Evolutionary conservation across 805 yeast genomes (phyloP).

Genomic region (Ogataea saltuana): DNA sequence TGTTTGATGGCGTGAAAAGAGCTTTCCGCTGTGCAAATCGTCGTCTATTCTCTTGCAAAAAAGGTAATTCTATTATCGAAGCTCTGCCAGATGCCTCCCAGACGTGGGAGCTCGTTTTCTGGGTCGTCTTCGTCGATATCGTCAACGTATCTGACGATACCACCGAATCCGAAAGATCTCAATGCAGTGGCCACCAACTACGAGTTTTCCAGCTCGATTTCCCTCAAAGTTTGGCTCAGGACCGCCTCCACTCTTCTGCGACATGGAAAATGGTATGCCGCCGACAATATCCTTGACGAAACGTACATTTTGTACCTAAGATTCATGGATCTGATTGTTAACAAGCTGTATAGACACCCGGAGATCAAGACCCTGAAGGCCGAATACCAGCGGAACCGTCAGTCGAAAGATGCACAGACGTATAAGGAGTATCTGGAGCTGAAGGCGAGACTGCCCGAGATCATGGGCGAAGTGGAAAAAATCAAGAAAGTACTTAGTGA

Average conservation of each 20-base stretch:
- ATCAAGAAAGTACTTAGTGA: conserved; percentile 30
- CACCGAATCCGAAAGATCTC: conserved; percentile 38
- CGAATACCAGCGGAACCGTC: conserved; percentile 21
- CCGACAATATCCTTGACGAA: conserved; percentile 44
- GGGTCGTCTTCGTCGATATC: conserved; percentile 20
- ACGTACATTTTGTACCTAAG: conserved; percentile 59
- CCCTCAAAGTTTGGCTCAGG: conserved; percentile 56
- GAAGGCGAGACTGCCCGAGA: conserved; percentile 23
- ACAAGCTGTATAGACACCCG: conserved; percentile 48
- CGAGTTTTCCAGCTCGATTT: conserved; percentile 51
- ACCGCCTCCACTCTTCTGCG: conserved; percentile 49
- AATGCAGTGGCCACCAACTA: conserved; percentile 52
- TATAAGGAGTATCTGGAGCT: conserved; percentile 30
- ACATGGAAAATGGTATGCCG: conserved; percentile 48
- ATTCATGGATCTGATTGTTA: conserved; percentile 56
- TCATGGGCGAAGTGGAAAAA: conserved; percentile 36
- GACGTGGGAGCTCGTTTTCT: conserved; percentile 20
- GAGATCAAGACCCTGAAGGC: conserved; percentile 35
- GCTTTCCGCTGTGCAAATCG: too few relatives aligned
- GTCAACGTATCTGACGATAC: conserved; percentile 16
- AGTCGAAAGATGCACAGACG: conserved; percentile 27
- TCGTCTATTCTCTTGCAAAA: too few relatives aligned
- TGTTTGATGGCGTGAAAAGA: too few relatives aligned
- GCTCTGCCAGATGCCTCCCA: conserved; percentile 16
- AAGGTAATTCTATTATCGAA: too few relatives aligned